Evolutionary conservation across 129 eudicot genomes (phyloP).

Genomic region (Lonicera japonica): DNA sequence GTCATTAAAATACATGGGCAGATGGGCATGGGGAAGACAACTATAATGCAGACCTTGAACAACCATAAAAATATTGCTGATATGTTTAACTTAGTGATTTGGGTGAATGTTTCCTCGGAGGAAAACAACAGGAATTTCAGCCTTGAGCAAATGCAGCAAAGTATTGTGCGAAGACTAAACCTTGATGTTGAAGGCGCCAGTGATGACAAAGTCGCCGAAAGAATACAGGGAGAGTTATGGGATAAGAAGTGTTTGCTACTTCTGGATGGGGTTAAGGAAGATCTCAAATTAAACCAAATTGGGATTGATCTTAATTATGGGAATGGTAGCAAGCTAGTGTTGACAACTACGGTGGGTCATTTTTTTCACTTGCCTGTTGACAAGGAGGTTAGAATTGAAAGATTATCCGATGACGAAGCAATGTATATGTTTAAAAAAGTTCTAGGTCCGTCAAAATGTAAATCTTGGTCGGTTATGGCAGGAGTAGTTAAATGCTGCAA

Average conservation of each 20-base stretch:
- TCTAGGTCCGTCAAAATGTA: slow-evolving; percentile 4
- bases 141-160: slow-evolving; percentile 19
- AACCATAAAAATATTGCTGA: slow-evolving; percentile 28
- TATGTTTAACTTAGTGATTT: slow-evolving; percentile 18
- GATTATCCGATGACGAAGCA: slow-evolving; percentile 17
- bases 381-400: slow-evolving; percentile 12
- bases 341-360: slow-evolving; percentile 22
- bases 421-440: slow-evolving; percentile 26
- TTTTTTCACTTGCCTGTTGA: slow-evolving; percentile 14
- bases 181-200: slow-evolving; percentile 14
- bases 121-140: slow-evolving; percentile 25
- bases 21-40: slow-evolving; percentile 30
- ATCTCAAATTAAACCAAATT: slow-evolving; percentile 22
- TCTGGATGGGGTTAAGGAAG: slow-evolving; percentile 25
- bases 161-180: slow-evolving; percentile 21
- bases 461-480: not conserved
- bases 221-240: slow-evolving; percentile 13
- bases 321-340: slow-evolving; percentile 29
- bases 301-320: slow-evolving; percentile 17
- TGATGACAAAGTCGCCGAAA: slow-evolving; percentile 9
- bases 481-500: slow-evolving; percentile 18
- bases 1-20: slow-evolving; percentile 19
- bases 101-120: slow-evolving; percentile 27
- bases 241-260: slow-evolving; percentile 24
- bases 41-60: slow-evolving; percentile 29